These are phyloP conservation scores for Carex cristatella DNA, from an alignment of 176 grass and related monocot species.

Conservation along the genomic window DNA sequence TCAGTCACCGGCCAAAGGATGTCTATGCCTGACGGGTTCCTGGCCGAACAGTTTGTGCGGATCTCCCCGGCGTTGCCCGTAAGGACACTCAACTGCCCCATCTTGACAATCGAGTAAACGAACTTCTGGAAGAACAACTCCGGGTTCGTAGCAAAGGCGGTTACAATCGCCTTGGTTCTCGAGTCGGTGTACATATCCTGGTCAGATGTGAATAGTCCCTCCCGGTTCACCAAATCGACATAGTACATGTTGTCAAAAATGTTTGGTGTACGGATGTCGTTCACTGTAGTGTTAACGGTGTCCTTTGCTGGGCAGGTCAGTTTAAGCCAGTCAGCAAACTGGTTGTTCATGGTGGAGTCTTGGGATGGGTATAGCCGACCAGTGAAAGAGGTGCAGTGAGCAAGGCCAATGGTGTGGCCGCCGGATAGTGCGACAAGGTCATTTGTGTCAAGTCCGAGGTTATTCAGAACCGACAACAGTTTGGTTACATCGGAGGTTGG, in stretches of 20 bases:
- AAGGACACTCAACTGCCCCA: constrained; percentile 64
- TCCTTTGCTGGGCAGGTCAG: constrained; percentile 27
- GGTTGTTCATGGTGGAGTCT: constrained; percentile 33
- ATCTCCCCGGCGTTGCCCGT: constrained; percentile 42
- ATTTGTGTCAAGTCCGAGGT: constrained; percentile 29
- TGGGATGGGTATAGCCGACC: constrained; percentile 35
- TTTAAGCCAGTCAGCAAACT: constrained; percentile 29
- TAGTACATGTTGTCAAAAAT: constrained; percentile 82
- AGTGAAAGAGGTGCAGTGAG: constrained; percentile 47
- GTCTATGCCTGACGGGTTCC: neutral
- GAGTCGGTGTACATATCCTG: constrained; percentile 36
- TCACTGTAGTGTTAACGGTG: constrained; percentile 26
- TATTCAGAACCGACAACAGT: constrained; percentile 11
- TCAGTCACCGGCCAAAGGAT: neutral
- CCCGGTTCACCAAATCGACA: constrained; percentile 43
- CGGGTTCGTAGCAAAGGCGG: constrained; percentile 36
- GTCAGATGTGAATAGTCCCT: constrained; percentile 82
- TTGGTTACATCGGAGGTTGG: constrained; percentile 15
- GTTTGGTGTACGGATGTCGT: constrained; percentile 39
- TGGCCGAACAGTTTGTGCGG: constrained; percentile 41
- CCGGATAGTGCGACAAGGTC: constrained; percentile 61
- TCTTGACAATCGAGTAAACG: constrained; percentile 54
- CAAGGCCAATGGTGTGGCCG: constrained; percentile 53
- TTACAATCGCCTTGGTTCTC: constrained; percentile 27
- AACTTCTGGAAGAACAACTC: constrained; percentile 49